These are phyloP conservation scores for Amanita exitialis DNA, from an alignment of 768 basidiomycete genomes.

Conservation along the genomic window DNA sequence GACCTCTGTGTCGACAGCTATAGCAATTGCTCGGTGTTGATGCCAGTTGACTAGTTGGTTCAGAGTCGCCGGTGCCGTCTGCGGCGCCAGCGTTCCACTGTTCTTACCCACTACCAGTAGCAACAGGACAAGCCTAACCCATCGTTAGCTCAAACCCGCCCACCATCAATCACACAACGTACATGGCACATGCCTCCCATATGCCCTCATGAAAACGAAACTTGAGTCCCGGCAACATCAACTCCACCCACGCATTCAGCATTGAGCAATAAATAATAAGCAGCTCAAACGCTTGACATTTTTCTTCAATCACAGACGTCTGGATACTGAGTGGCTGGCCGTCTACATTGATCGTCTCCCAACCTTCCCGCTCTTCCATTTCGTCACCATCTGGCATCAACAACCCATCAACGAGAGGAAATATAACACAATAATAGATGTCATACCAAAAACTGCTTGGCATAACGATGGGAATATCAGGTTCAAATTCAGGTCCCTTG, in stretches of 20 bases:
- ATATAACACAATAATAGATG: background rate
- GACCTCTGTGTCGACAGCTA: slow-evolving; percentile 69
- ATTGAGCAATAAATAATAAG: slow-evolving; percentile 71
- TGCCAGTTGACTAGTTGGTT: slow-evolving; percentile 51
- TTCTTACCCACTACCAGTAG: slow-evolving; percentile 59
- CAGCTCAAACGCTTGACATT: slow-evolving; percentile 84
- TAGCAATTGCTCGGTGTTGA: slow-evolving; percentile 60
- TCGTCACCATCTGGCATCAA: slow-evolving; percentile 30
- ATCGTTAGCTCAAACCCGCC: background rate
- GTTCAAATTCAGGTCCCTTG: slow-evolving; percentile 81
- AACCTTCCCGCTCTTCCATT: slow-evolving; percentile 60
- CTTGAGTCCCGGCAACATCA: slow-evolving; percentile 56
- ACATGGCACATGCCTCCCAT: slow-evolving; percentile 70
- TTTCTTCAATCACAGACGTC: slow-evolving; percentile 76
- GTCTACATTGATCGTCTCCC: slow-evolving; percentile 71
- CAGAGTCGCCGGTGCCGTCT: slow-evolving; percentile 63
- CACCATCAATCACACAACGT: slow-evolving; percentile 14
- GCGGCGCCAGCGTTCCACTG: slow-evolving; percentile 50
- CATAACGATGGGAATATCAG: slow-evolving; percentile 80
- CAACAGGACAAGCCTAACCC: slow-evolving; percentile 56
- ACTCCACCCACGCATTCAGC: slow-evolving; percentile 51
- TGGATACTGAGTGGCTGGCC: slow-evolving; percentile 73
- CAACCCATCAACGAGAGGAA: too few species aligned
- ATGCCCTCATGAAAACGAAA: slow-evolving; percentile 86
- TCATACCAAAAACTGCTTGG: slow-evolving; percentile 63